These are phyloP conservation scores for Simplicillium aogashimaense DNA, from an alignment of 2,329 filamentous ascomycete genomes.

Conservation along the genomic window DNA sequence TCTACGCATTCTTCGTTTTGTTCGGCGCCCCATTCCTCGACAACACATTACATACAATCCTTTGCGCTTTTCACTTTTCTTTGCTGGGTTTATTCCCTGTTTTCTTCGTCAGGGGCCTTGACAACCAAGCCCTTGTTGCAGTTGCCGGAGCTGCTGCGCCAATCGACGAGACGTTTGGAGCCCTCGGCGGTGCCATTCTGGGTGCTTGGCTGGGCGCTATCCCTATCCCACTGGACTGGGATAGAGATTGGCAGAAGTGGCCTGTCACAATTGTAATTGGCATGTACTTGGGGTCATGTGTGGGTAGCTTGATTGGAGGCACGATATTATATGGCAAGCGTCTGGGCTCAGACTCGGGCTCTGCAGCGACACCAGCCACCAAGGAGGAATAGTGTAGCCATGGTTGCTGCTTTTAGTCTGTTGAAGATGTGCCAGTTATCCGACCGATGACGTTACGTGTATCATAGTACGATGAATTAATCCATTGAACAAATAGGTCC, in stretches of 20 bases:
- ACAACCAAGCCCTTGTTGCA: constrained; percentile 58
- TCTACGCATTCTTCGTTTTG: constrained; percentile 62
- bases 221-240: constrained; percentile 95
- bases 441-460: too few relatives aligned
- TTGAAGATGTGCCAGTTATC: too few relatives aligned
- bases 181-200: constrained; percentile 62
- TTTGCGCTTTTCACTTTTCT: constrained; percentile 74
- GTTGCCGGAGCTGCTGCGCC: constrained; percentile 59
- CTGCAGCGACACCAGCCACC: not conserved
- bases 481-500: too few relatives aligned
- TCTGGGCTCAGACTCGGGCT: constrained; percentile 14
- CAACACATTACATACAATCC: constrained; percentile 66
- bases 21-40: constrained; percentile 87
- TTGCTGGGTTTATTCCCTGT: constrained; percentile 70
- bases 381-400: constrained; percentile 17
- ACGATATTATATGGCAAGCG: constrained; percentile 35
- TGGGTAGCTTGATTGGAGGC: constrained; percentile 57
- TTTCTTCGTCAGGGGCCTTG: constrained; percentile 77
- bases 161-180: constrained; percentile 77
- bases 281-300: constrained; percentile 65
- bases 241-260: constrained; percentile 98
- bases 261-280: constrained; percentile 85
- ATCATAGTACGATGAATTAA: too few relatives aligned
- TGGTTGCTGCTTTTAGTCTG: too few relatives aligned
- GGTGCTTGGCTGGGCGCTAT: constrained; percentile 92